A percentile compares a stretch with the other conserved stretches of the same genome.
Evolutionary conservation across 1,284 basidiomycete genomes (phyloP).

Genomic region (Papiliotrema nemorosa): DNA sequence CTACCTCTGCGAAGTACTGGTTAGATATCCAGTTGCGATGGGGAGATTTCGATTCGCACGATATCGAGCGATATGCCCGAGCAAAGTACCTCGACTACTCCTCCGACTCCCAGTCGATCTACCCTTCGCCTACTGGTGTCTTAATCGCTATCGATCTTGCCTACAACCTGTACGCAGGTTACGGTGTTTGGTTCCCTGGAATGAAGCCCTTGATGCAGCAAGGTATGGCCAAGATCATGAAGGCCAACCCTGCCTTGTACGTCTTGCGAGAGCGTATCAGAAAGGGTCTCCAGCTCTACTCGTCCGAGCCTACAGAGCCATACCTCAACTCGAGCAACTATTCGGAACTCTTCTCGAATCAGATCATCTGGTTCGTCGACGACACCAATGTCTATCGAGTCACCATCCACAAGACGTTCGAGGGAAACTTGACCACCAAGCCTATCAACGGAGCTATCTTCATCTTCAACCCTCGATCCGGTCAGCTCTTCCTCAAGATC

Average conservation of each 20-base stretch:
- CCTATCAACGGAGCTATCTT: constrained; percentile 99
- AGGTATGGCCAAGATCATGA: constrained; percentile 99
- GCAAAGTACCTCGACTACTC: constrained; percentile 86
- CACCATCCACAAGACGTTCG: constrained; percentile 99
- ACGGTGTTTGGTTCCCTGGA: constrained; percentile 99
- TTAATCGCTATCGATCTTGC: constrained; percentile 97
- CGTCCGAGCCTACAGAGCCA: constrained; percentile 98
- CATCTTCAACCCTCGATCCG: constrained; percentile 98
- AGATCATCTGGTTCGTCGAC: constrained; percentile 99
- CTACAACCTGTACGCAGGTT: constrained; percentile 98
- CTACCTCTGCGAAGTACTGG: constrained; percentile 99
- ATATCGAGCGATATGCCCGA: constrained; percentile 94
- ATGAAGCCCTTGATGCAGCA: constrained; percentile 97
- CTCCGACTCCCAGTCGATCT: constrained; percentile 94
- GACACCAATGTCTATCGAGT: constrained; percentile 99
- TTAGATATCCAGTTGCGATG: constrained; percentile 96
- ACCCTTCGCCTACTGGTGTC: constrained; percentile 95
- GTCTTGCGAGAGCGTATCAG: constrained; percentile 97
- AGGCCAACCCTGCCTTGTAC: constrained; percentile 78
- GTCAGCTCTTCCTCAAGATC: constrained; percentile 97
- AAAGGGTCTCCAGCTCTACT: constrained; percentile 97
- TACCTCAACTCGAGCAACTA: constrained; percentile 89
- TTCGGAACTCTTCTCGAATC: constrained; percentile 97
- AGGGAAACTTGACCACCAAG: constrained; percentile 99
- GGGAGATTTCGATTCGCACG: constrained; percentile 99